These are phyloP conservation scores for Nepenthes alata DNA, from an alignment of 179 eudicot genomes.

Conservation along the genomic window DNA sequence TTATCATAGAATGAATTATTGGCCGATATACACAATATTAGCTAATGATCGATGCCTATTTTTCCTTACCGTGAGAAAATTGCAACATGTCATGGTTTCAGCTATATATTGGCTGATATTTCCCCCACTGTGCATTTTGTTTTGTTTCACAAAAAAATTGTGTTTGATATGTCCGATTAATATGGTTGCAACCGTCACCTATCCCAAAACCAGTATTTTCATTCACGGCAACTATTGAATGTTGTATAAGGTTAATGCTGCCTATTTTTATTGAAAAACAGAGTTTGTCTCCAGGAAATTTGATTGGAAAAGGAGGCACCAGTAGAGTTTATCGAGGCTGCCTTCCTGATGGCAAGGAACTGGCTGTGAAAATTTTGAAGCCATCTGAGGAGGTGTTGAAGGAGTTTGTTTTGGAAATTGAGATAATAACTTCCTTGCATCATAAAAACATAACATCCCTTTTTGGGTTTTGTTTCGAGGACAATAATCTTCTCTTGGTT, in stretches of 20 bases:
- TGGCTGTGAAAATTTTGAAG: conserved; percentile 55
- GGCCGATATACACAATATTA: too few relatives aligned
- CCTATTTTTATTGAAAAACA: too few relatives aligned
- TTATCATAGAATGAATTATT: neutral
- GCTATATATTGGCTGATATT: neutral
- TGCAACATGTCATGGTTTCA: neutral
- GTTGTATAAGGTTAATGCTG: too few relatives aligned
- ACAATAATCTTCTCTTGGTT: conserved; percentile 39
- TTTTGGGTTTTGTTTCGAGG: conserved; percentile 58
- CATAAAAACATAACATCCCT: conserved; percentile 49
- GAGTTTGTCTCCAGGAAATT: conserved; percentile 24
- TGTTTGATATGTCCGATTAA: too few relatives aligned
- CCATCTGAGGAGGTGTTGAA: conserved; percentile 37
- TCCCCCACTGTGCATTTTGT: too few relatives aligned
- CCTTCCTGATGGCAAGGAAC: conserved; percentile 42
- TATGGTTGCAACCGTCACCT: too few relatives aligned
- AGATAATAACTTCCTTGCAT: conserved; percentile 38
- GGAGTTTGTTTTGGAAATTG: conserved; percentile 49
- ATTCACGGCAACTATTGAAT: too few relatives aligned
- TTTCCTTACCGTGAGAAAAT: too few relatives aligned
- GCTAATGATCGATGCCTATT: too few relatives aligned
- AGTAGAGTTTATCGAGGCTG: conserved; percentile 47
- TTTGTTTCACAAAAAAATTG: too few relatives aligned
- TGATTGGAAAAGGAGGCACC: conserved; percentile 64
- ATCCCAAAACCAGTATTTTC: too few relatives aligned